Evolutionary conservation across 306 rosid species (phyloP), one percentile per base, ranked within the genome.

Genomic region (Vigna unguiculata): DNA sequence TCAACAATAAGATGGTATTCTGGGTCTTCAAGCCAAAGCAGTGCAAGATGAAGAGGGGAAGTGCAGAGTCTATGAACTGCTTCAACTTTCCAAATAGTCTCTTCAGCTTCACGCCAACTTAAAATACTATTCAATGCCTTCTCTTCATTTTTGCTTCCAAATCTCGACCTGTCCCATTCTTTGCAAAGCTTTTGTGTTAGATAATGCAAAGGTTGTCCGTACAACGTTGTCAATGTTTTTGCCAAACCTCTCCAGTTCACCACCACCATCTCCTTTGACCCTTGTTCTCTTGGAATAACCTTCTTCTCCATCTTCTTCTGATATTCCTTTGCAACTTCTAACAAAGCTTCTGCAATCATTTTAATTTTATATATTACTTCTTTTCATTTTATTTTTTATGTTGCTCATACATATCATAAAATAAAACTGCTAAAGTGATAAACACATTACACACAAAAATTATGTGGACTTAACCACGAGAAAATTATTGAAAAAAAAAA

Each of bases 141-240:
- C n/a, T 22, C 74, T 16, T 34, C 80, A 13, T 83, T 80, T 14
- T 52, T 55, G 15, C 64, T 49, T 6, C 85, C 85, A 45, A 63
- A 55, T 38, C 85, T 83, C 4, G 84, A 52, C 34, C 17, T 9
- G n/a, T 86, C 90, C 90, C 90, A 86, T 54, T 78, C 68, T 71
- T 78, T 78, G 7, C 78, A 74, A 20, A 83, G 75, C 66, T 25
- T 71, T 17, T 43, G 58, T 17, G 90, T 86, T 1, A 75, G 63
- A 51, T 86, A 86, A 21, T 83, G 90, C 25, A 83, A 5, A 46
- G 84, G 83, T 30, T 86, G 86, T 0, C 78, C 70, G 13, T 75
- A 78, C 70, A 72, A 9, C 8, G 15, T 22, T 78, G 72, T 68
- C 69, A 86, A 19, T 15, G 52, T 77, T 25, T 52, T 78, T 0